Base-by-base conservation (phyloP, 371 early-diverging fungal species). In the Paraphysoderma sedebokerense region DNA sequence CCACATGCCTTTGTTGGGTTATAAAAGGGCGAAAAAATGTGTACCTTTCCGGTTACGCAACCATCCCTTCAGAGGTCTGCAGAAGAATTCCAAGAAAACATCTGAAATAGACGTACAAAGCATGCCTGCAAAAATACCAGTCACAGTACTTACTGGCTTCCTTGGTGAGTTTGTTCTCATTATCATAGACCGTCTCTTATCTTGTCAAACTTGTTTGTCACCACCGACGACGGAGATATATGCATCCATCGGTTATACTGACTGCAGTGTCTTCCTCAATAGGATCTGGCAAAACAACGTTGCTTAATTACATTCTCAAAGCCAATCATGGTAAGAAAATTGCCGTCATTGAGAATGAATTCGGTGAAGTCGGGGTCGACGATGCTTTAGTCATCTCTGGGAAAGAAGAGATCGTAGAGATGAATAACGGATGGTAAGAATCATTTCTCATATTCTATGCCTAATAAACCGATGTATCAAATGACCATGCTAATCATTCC, bases 301-400 rank as follows among this genome's bases (percentile, higher is more conserved):
- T 64, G 4, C 35, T 64, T 15, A 64, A 64, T 35, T 49, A 60
- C 34, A 63, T 64, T 23, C 47, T 64, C 5, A 48, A 53, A 33
- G 57, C 33, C 7, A 47, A 51, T 3, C 65, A 63, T 46, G 60
- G 60, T 32, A 58, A 56, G 17, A 46, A 40, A 11, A 41, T 62
- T 1, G 65, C 65, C 19, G 65, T 64, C 8, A 64, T 62, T 33
- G 62, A 62, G 40, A 64, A 64, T 28, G 62, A 63, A 38, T 64
- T 57, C 50, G 65, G 60, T 6, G 62, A 61, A 46, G 55, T 62
- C 3, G 58, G 56, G 0, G 53, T 62, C 0, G 64, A 62, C 42
- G 60, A 55, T 28, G 57, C 42, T 5, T 50, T 62, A 20, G 51
- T 59, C 2, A 50, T 53, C 11, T 54, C 58, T 35, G 55, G 56